phyloP scores from a whole-genome alignment of 2,329 filamentous ascomycete genomes.

The Aaosphaeria pasadenensis region DNA sequence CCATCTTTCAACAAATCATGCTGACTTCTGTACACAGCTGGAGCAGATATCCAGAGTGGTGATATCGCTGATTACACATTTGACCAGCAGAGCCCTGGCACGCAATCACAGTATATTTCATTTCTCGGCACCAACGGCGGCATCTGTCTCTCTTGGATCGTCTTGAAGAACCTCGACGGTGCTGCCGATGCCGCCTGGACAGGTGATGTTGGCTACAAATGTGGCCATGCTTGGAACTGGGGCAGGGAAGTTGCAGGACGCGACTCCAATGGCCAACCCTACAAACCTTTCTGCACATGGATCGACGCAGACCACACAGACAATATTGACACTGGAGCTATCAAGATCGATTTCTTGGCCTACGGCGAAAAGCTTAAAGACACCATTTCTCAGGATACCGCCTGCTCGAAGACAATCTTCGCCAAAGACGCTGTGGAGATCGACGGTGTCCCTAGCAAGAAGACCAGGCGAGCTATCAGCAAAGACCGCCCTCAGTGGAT shows the following conservation, averaged over 20 bases:
- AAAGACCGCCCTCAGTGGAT: background rate
- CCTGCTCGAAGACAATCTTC: constrained; percentile 4
- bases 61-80: background rate
- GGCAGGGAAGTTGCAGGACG: constrained; percentile 3
- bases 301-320: constrained; percentile 9
- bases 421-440: constrained; percentile 2
- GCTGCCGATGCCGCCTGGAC: constrained; percentile 7
- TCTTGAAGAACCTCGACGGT: constrained; percentile 4
- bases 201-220: constrained; percentile 7
- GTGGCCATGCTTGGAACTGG: constrained; percentile 8
- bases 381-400: background rate
- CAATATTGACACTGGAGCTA: constrained; percentile 2
- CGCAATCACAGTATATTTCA: background rate
- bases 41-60: background rate
- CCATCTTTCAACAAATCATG: background rate
- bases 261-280: background rate
- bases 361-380: constrained; percentile 6
- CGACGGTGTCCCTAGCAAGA: background rate
- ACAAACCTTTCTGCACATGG: constrained; percentile 10
- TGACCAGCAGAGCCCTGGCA: background rate
- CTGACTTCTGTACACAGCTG: background rate
- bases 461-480: background rate
- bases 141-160: constrained; percentile 9
- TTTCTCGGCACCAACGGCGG: background rate
- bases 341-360: constrained; percentile 6